Conservation (phyloP, 2,329 filamentous ascomycete genomes). For the Penicillium sp. region DNA sequence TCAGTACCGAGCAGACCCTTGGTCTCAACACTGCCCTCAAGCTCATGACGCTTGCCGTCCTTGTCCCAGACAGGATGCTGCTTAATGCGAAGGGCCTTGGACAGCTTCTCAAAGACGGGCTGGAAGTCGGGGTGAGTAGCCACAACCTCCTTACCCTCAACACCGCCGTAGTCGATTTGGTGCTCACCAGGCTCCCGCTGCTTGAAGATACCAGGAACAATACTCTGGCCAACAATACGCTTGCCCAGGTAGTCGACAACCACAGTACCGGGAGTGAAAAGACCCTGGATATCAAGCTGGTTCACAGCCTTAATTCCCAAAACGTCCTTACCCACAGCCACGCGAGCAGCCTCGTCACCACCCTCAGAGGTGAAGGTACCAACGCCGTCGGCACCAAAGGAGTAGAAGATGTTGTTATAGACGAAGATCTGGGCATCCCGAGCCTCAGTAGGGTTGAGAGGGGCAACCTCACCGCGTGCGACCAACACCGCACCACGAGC, state of each 20-base stretch:
- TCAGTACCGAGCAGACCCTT: slow-evolving; percentile 98
- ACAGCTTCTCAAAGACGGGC: slow-evolving; percentile 83
- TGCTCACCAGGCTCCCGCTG: slow-evolving; percentile 96
- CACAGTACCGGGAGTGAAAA: slow-evolving; percentile 94
- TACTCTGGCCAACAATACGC: slow-evolving; percentile 95
- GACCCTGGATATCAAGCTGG: slow-evolving; percentile 89
- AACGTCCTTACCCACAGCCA: slow-evolving; percentile 96
- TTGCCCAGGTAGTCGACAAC: slow-evolving; percentile 97
- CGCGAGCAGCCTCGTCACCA: slow-evolving; percentile 91
- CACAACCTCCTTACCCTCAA: slow-evolving; percentile 94
- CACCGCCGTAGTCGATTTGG: slow-evolving; percentile 97
- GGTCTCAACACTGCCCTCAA: slow-evolving; percentile 95
- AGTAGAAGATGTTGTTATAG: slow-evolving; percentile 99
- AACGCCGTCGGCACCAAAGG: slow-evolving; percentile 94
- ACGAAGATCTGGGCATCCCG: slow-evolving; percentile 97
- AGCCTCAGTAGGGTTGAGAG: slow-evolving; percentile 90
- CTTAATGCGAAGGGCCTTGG: slow-evolving; percentile 87
- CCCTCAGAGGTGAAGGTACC: slow-evolving; percentile 96
- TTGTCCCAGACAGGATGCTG: slow-evolving; percentile 98
- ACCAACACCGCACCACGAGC: slow-evolving; percentile 89
- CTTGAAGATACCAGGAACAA: slow-evolving; percentile 98
- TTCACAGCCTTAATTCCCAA: slow-evolving; percentile 93
- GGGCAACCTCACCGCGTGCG: slow-evolving; percentile 86
- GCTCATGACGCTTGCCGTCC: slow-evolving; percentile 82
- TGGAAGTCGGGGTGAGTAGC: slow-evolving; percentile 86